Evolutionary conservation across 169 alveolate species (phyloP), one percentile per base, ranked within the genome.

Genomic region (Plasmodium yoelii): DNA sequence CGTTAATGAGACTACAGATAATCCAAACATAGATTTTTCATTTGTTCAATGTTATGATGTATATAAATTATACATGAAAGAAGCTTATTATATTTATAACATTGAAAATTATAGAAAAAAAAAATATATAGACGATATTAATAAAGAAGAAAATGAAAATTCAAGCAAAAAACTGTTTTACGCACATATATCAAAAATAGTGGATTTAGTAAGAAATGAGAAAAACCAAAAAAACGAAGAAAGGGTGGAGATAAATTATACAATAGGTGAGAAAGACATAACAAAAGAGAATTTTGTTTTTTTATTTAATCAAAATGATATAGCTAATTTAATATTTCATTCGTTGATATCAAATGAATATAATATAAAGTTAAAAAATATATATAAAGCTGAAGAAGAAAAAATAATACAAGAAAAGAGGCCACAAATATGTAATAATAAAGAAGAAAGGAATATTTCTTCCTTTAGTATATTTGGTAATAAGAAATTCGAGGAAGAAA

Each of bases 51-150:
- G 65, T 28, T 65, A 82, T 82, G 90, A 82, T 46, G 67, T 82
- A 10, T 39, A 39, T 19, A 82, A 67, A 42, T 67, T 82, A 57
- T 82, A 60, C 39, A 26, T 51, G 39, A 67, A 67, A 9, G 82
- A 67, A 24, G 22, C 53, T 12, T 46, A 65, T 51, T 82, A 82
- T 44, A 67, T 82, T 13, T 82, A 82, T 19, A 82, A 67, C 51
- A 82, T 82, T 26, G 90, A 82, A 26, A 82, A 46, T 56, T 67
- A 57, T 22, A 26, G 90, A 71, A 82, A 67, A 49, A 67, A 49
- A 55, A 67, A 67, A 67, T 61, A 42, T 49, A 42, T 82, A 39
- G 42, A 82, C 19, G 64, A 47, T 12, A 18, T 55, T 15, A 82
- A 56, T 24, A 82, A 82, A 28, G 90, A 82, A n/a, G 90, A 82